A percentile compares a stretch with the other conserved stretches of the same genome.
Evolutionary conservation across 352 stramenopile species (phyloP).

Genomic region (Phytopythium litorale): DNA sequence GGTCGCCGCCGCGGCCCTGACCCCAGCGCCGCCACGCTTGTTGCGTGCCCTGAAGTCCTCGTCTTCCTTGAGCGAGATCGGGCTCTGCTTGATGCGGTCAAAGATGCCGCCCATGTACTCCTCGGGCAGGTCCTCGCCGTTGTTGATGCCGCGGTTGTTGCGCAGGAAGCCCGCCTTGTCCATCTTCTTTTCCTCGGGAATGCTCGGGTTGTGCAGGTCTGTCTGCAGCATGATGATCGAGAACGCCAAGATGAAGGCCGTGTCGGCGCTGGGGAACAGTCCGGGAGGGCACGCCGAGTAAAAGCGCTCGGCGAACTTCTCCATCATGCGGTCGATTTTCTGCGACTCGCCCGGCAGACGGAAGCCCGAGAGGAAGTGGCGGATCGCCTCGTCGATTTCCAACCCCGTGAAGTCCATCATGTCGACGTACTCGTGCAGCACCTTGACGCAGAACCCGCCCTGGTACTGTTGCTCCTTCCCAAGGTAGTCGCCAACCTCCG

Average conservation of each 20-base stretch:
- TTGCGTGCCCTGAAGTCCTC: constrained; percentile 64
- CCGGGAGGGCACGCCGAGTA: constrained; percentile 65
- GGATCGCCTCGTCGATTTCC: constrained; percentile 97
- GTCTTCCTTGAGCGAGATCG: constrained; percentile 97
- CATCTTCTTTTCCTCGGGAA: constrained; percentile 97
- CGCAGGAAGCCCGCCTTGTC: constrained; percentile 95
- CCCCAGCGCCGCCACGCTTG: constrained; percentile 21
- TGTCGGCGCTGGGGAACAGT: constrained; percentile 95
- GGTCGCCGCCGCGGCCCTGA: constrained; percentile 22
- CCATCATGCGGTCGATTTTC: constrained; percentile 99
- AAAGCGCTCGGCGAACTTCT: constrained; percentile 97
- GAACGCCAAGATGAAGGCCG: constrained; percentile 98
- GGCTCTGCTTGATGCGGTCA: constrained; percentile 93
- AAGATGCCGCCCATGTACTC: constrained; percentile 95
- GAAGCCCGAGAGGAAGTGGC: constrained; percentile 97
- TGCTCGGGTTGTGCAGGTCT: constrained; percentile 99
- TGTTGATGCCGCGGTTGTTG: constrained; percentile 97
- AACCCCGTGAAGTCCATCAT: constrained; percentile 93
- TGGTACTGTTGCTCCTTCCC: constrained; percentile 96
- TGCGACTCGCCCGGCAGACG: constrained; percentile 98
- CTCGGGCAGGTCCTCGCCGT: constrained; percentile 92
- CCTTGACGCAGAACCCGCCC: constrained; percentile 88
- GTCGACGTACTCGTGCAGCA: constrained; percentile 97
- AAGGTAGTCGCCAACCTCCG: constrained; percentile 96
- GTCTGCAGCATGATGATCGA: constrained; percentile 87